These are phyloP conservation scores for Cocos nucifera DNA, from an alignment of 176 grass and related monocot genomes.

Conservation along the genomic window DNA sequence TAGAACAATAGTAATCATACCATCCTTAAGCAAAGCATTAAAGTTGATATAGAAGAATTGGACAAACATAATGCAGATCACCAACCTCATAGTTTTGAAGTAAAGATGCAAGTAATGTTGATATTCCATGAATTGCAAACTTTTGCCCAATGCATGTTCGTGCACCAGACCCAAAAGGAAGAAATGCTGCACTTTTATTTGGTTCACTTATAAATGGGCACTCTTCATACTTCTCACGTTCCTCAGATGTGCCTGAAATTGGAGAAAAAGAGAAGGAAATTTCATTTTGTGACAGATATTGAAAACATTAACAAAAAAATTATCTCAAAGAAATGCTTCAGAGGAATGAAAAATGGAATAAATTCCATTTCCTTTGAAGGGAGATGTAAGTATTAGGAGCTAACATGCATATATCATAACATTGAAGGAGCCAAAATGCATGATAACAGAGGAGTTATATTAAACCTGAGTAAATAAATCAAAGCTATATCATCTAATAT, in stretches of 20 bases:
- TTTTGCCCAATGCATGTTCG: constrained; percentile 69
- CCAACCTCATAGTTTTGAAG: constrained; percentile 72
- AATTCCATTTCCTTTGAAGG: no score
- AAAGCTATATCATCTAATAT: no score
- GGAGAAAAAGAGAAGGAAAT: constrained; percentile 9
- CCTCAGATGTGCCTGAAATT: constrained; percentile 28
- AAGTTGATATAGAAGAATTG: no score
- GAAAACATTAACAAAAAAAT: neutral
- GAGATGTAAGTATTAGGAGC: no score
- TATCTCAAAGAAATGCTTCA: neutral
- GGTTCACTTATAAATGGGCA: constrained; percentile 18
- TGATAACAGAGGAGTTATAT: no score
- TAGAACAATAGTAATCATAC: no score
- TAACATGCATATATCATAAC: no score
- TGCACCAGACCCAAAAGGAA: constrained; percentile 79
- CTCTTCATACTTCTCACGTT: constrained; percentile 16
- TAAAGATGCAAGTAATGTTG: constrained; percentile 52
- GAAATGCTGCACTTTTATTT: constrained; percentile 44
- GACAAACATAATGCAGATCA: neutral
- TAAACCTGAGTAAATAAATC: no score
- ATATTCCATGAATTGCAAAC: constrained; percentile 58
- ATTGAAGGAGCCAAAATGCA: no score
- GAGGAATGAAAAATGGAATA: no score
- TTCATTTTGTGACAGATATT: neutral
- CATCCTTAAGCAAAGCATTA: no score